Percentiles rank a stretch among this genome's conserved stretches.
These are phyloP conservation scores for Aegilops tauschii DNA, from an alignment of 176 grass and related monocot species.

Conservation along the genomic window DNA sequence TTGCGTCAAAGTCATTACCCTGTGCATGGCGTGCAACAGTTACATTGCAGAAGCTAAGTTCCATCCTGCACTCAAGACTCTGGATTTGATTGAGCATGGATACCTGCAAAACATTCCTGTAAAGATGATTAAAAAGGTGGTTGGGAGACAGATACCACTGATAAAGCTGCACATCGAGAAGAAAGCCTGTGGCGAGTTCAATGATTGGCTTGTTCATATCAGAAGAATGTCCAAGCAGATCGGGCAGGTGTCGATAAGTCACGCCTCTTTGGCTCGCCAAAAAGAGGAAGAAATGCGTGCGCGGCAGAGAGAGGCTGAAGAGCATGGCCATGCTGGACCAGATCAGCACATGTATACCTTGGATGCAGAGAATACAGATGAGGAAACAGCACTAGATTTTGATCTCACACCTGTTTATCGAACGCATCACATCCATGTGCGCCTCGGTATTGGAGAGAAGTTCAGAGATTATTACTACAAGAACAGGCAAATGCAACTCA, in stretches of 20 bases:
- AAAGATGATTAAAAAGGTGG: slow-evolving; percentile 57
- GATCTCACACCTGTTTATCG: slow-evolving; percentile 78
- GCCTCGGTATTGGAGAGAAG: slow-evolving; percentile 78
- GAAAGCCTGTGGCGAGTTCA: slow-evolving; percentile 79
- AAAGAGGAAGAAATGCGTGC: slow-evolving; percentile 60
- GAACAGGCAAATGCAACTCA: slow-evolving; percentile 84
- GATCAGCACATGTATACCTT: neutral
- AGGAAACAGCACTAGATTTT: slow-evolving; percentile 66
- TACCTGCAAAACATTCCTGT: slow-evolving; percentile 67
- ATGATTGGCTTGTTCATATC: slow-evolving; percentile 87
- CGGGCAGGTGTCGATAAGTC: slow-evolving; percentile 73
- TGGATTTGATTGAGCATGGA: slow-evolving; percentile 65
- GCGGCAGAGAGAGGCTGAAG: slow-evolving; percentile 22
- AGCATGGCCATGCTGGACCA: neutral
- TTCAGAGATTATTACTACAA: slow-evolving; percentile 87
- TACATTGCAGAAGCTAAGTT: slow-evolving; percentile 63
- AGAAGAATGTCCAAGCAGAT: slow-evolving; percentile 75
- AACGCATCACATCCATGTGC: slow-evolving; percentile 66
- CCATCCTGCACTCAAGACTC: slow-evolving; percentile 73
- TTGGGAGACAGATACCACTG: slow-evolving; percentile 64
- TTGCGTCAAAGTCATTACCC: slow-evolving; percentile 54
- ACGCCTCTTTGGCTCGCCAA: slow-evolving; percentile 68
- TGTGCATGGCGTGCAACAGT: slow-evolving; percentile 66
- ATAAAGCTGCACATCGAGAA: slow-evolving; percentile 87
- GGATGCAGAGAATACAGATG: slow-evolving; percentile 30